Percentiles rank a stretch among this genome's conserved stretches.
Conservation (phyloP, 495 filamentous ascomycete species). For the Penicillium longicatenatum region DNA sequence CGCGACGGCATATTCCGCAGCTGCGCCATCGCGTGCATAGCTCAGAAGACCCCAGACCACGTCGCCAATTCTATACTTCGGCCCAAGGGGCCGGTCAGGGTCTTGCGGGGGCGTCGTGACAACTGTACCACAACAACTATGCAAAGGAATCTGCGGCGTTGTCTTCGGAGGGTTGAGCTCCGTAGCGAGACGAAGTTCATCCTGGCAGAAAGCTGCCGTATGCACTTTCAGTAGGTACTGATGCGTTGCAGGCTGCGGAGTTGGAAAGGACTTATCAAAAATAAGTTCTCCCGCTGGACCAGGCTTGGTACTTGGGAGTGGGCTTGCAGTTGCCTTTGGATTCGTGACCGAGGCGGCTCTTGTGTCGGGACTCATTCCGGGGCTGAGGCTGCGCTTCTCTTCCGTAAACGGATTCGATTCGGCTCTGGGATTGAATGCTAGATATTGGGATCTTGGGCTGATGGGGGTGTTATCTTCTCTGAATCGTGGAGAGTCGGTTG, state of each 20-base stretch:
- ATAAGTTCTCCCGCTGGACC: slow-evolving; percentile 26
- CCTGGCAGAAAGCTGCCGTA: slow-evolving; percentile 56
- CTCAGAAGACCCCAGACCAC: slow-evolving; percentile 55
- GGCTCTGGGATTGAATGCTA: background rate
- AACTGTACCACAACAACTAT: slow-evolving; percentile 58
- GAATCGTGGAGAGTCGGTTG: background rate
- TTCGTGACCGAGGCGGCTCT: slow-evolving; percentile 10
- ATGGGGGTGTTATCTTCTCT: slow-evolving; percentile 5
- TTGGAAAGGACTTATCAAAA: slow-evolving; percentile 41
- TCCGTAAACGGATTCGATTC: background rate
- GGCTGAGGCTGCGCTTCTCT: background rate
- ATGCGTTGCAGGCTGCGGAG: slow-evolving; percentile 36
- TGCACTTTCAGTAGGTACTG: slow-evolving; percentile 63
- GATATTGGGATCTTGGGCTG: slow-evolving; percentile 9
- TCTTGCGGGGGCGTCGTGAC: slow-evolving; percentile 50
- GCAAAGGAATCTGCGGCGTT: slow-evolving; percentile 53
- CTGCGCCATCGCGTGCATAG: slow-evolving; percentile 51
- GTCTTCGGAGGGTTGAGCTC: slow-evolving; percentile 44
- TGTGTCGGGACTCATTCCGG: slow-evolving; percentile 2
- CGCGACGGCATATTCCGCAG: slow-evolving; percentile 53
- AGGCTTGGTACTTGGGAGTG: background rate
- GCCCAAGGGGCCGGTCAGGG: slow-evolving; percentile 31
- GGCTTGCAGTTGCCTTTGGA: slow-evolving; percentile 15
- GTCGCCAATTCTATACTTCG: slow-evolving; percentile 51
- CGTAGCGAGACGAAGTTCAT: slow-evolving; percentile 53